Evolutionary conservation across 768 basidiomycete genomes (phyloP).

Genomic region (Amanita phalloides): DNA sequence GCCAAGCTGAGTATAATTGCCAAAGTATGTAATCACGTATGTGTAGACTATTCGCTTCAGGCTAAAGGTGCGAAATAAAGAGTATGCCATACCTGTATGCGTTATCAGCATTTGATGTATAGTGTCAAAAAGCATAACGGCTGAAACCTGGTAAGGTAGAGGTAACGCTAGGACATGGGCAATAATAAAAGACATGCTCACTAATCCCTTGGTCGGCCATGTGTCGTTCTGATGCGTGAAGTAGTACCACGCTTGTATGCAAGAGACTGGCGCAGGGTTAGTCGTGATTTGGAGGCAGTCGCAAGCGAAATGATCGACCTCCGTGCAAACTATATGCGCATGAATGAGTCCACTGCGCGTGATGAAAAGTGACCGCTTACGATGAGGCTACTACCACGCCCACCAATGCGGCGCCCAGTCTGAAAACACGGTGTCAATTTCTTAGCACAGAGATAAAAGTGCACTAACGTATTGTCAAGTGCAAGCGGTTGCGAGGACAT

Average conservation of each 20-base stretch:
- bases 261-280: conserved; percentile 28
- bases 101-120: conserved; percentile 43
- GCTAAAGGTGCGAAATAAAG: neutral
- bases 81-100: conserved; percentile 27
- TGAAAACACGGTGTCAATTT: conserved; percentile 12
- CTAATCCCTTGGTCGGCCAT: conserved; percentile 37
- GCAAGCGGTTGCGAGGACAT: conserved; percentile 9
- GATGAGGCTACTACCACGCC: conserved; percentile 36
- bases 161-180: neutral
- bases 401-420: conserved; percentile 38
- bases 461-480: conserved; percentile 25
- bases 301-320: conserved; percentile 20
- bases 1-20: conserved; percentile 15
- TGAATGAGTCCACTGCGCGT: neutral
- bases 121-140: conserved; percentile 39
- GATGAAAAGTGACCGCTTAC: conserved; percentile 21
- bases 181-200: conserved; percentile 14
- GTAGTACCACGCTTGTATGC: conserved; percentile 46
- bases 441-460: neutral
- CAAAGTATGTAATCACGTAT: conserved; percentile 34
- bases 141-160: conserved; percentile 27
- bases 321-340: conserved; percentile 32
- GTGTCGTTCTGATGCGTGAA: conserved; percentile 37
- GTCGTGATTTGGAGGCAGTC: neutral
- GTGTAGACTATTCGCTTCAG: conserved; percentile 27